Percentiles rank a stretch among this genome's conserved stretches.
These are phyloP conservation scores for Penicillium waksmanii DNA, from an alignment of 495 filamentous ascomycete species.

Conservation along the genomic window DNA sequence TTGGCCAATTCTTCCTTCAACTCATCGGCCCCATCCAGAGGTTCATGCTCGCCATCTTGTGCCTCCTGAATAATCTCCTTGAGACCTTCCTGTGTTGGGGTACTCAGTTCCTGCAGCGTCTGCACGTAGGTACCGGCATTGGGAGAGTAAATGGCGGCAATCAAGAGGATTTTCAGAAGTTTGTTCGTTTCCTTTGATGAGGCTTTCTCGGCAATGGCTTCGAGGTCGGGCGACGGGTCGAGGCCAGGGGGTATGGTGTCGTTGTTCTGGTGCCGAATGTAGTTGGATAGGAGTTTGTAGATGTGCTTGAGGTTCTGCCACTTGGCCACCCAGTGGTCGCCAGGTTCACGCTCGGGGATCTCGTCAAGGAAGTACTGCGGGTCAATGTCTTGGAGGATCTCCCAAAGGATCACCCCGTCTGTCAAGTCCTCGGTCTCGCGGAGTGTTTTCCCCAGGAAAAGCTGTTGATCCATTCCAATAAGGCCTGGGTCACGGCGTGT, in stretches of 20 bases:
- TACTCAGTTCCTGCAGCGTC: constrained; percentile 51
- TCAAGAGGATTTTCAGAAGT: constrained; percentile 65
- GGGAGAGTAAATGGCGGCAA: constrained; percentile 62
- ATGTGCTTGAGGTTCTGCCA: constrained; percentile 70
- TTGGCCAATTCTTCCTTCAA: constrained; percentile 38
- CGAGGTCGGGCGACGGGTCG: constrained; percentile 57
- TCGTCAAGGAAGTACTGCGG: constrained; percentile 67
- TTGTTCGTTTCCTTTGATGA: constrained; percentile 51
- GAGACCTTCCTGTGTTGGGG: constrained; percentile 48
- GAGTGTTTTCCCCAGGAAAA: constrained; percentile 52
- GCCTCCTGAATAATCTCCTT: constrained; percentile 56
- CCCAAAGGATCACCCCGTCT: constrained; percentile 75
- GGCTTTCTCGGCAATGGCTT: constrained; percentile 57
- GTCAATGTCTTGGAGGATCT: constrained; percentile 69
- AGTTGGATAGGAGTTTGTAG: constrained; percentile 65
- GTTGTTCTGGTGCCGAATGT: constrained; percentile 62
- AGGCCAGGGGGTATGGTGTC: constrained; percentile 52
- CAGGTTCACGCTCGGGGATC: constrained; percentile 58
- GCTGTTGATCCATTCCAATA: constrained; percentile 64
- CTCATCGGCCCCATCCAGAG: constrained; percentile 40
- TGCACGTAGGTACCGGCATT: constrained; percentile 58
- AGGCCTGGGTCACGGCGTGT: constrained; percentile 51
- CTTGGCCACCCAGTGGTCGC: constrained; percentile 54
- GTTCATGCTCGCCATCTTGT: constrained; percentile 45
- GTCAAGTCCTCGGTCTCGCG: constrained; percentile 64